These are phyloP conservation scores for Hypoxylon sp. DNA, from an alignment of 2,329 filamentous ascomycete species.

Conservation along the genomic window DNA sequence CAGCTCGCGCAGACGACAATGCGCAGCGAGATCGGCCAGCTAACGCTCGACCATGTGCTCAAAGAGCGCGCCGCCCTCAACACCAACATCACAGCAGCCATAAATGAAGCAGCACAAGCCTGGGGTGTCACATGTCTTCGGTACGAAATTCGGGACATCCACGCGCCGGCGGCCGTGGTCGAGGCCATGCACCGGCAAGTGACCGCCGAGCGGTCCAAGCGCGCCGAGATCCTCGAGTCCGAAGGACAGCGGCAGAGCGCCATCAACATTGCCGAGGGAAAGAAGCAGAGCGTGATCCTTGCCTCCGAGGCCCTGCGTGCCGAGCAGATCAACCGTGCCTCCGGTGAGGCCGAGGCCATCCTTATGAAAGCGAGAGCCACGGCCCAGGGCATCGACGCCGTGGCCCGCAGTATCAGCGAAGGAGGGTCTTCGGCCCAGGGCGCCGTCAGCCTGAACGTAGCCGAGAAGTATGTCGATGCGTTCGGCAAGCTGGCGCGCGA, in stretches of 20 bases:
- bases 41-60: constrained; percentile 95
- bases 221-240: constrained; percentile 96
- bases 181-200: constrained; percentile 99
- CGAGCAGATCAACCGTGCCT: constrained; percentile 93
- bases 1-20: constrained; percentile 99
- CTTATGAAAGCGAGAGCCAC: constrained; percentile 87
- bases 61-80: constrained; percentile 97
- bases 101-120: constrained; percentile 96
- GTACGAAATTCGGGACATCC: constrained; percentile 98
- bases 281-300: constrained; percentile 96
- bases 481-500: constrained; percentile 94
- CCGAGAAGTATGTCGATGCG: constrained; percentile 98
- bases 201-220: constrained; percentile 95
- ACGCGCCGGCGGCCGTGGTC: constrained; percentile 92
- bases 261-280: constrained; percentile 98
- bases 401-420: constrained; percentile 79
- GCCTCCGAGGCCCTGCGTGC: constrained; percentile 91
- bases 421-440: constrained; percentile 82
- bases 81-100: constrained; percentile 97
- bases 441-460: constrained; percentile 88
- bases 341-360: constrained; percentile 95
- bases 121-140: constrained; percentile 97
- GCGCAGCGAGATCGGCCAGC: constrained; percentile 97
- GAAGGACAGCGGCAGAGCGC: constrained; percentile 97
- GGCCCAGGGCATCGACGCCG: constrained; percentile 87